phyloP scores from a whole-genome alignment of 2,329 filamentous ascomycete species.

The Cryphonectria radicalis region DNA sequence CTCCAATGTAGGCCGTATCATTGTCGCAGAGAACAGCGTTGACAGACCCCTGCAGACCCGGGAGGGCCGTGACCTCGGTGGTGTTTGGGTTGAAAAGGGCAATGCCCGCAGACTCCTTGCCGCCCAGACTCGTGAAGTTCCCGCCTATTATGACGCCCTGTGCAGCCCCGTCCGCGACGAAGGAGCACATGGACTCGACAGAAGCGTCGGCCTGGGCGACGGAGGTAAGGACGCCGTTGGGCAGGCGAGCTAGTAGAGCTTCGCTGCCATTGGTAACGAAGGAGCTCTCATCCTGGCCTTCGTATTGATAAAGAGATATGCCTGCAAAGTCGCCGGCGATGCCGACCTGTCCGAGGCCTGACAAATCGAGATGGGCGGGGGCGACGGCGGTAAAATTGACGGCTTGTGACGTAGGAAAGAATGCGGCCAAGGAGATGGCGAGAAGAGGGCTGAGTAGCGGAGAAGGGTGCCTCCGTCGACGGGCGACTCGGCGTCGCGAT shows the following conservation, averaged over 20 bases:
- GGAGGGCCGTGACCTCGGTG: conserved; percentile 70
- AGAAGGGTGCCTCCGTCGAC: conserved; percentile 34
- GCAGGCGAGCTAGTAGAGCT: conserved; percentile 78
- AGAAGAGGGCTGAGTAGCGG: conserved; percentile 27
- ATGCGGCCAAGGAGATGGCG: conserved; percentile 46
- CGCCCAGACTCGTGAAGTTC: conserved; percentile 91
- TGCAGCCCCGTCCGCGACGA: conserved; percentile 68
- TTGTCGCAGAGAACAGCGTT: conserved; percentile 82
- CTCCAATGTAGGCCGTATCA: conserved; percentile 83
- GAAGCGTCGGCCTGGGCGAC: conserved; percentile 79
- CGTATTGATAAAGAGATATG: conserved; percentile 86
- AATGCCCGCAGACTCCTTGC: conserved; percentile 74
- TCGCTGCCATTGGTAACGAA: conserved; percentile 77
- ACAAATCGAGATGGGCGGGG: conserved; percentile 76
- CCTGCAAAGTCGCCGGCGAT: conserved; percentile 89
- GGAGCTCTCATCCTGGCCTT: conserved; percentile 73
- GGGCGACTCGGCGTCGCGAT: conserved; percentile 47
- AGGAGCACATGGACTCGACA: conserved; percentile 87
- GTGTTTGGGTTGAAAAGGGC: conserved; percentile 80
- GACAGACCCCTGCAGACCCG: conserved; percentile 83
- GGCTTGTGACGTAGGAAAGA: conserved; percentile 47
- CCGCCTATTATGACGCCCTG: conserved; percentile 84
- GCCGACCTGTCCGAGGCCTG: conserved; percentile 78
- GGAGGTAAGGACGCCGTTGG: conserved; percentile 80
- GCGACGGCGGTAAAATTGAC: conserved; percentile 66